Conservation (phyloP, 345 rosid species). For the Eucalyptus viminalis region DNA sequence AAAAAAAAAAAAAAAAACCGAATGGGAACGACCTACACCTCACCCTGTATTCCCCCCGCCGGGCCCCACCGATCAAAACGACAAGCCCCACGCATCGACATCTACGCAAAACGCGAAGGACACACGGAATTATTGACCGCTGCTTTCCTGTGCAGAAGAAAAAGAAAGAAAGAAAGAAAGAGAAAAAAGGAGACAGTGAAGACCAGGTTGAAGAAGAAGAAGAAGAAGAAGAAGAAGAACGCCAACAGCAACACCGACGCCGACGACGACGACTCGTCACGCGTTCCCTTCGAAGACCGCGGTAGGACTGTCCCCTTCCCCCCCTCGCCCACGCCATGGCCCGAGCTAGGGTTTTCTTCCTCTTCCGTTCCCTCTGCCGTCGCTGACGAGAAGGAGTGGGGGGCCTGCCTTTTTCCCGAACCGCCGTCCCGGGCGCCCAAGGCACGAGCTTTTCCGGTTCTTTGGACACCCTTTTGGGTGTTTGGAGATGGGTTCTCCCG, state of each 20-base stretch:
- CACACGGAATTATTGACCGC: not conserved
- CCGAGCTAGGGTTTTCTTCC: not conserved
- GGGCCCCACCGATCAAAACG: not conserved
- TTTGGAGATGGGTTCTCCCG: slow-evolving; percentile 24
- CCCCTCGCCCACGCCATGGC: not conserved
- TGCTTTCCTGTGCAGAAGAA: not conserved
- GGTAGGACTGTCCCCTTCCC: slow-evolving; percentile 10
- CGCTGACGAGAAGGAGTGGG: not conserved
- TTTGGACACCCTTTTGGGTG: slow-evolving; percentile 11
- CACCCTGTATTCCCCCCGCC: not conserved
- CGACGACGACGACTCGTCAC: not conserved
- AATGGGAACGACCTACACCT: not conserved
- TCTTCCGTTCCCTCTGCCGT: not conserved
- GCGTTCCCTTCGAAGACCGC: slow-evolving; percentile 42
- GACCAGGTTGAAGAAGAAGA: not conserved
- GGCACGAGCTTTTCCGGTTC: not conserved
- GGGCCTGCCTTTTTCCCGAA: not conserved
- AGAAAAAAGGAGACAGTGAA: not conserved
- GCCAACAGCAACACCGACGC: not conserved
- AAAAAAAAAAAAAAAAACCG: not conserved
- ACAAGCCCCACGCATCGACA: not conserved
- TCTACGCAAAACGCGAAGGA: not conserved
- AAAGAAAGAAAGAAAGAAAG: not conserved
- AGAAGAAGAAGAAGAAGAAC: not conserved
- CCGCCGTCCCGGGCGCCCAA: not conserved